Evolutionary conservation across 2,329 filamentous ascomycete genomes (phyloP), one percentile per base, ranked within the genome.

Genomic region (Aureobasidium lini): DNA sequence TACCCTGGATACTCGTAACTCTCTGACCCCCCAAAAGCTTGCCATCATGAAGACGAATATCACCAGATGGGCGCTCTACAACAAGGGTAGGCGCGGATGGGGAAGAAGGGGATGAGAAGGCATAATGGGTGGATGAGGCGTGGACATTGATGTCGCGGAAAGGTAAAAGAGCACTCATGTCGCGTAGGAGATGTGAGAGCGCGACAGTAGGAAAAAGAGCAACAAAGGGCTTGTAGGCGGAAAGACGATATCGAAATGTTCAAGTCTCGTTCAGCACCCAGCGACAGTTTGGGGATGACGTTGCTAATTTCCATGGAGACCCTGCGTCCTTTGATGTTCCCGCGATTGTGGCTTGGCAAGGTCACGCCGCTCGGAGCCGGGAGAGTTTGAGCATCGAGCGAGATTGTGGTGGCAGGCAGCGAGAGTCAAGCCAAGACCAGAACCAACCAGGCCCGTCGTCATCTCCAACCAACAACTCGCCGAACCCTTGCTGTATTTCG

Each of bases 81-180:
- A 96, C 85, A 54, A 99, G 81, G 9, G 90, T 90, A 13, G 90
- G 90, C 31, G 92, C 88, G 75, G 92, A 85, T 62, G 92, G 91
- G 3, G 91, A 93, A 0, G 94, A 97, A 31, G 94, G 94, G 31
- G 94, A 99, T 40, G 90, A 92, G 75, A 99, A 99, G 68, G 91
- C 90, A 80, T 99, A 99, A 71, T 94, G 88, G 68, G 93, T 90
- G 68, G 89, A 81, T 56, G 93, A 91, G 65, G 91, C 89, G 75
- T 95, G 91, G 73, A 99, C 85, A 74, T 97, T 99, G 79, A 97
- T 95, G 79, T 99, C 94, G 71, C 93, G 85, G 76, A 92, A 99
- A 23, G 93, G 94, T 59, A 87, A 77, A 58, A 76, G 72, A 59
- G 74, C 72, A 64, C 76, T 76, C 81, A 82, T 84, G 10, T 62